Base-by-base conservation (phyloP, 2,329 filamentous ascomycete species). In the Orbilia oligospora region DNA sequence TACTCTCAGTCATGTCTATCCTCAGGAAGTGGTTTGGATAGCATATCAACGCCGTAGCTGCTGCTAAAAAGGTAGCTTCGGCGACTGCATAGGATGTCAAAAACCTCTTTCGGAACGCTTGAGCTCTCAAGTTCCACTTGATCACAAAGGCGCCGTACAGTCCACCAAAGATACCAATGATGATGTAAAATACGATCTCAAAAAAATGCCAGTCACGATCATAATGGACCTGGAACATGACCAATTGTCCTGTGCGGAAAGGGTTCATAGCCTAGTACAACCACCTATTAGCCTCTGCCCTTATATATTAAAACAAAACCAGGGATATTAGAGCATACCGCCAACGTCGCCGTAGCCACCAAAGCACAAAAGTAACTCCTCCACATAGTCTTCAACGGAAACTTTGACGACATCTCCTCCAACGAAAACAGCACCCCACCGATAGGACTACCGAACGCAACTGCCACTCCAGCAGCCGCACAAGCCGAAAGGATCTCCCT, bases 1-100 rank as follows among this genome's bases (percentile, higher is more conserved):
- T 98, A 86, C 94, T 97, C 86, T 98, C 95, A 0, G 96, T 97
- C 96, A 99, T 98, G 85, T 99, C 97, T 82, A 98, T 97, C 70
- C 93, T 89, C 71, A 99, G 84, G 81, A 99, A 98, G 84, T 92
- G 94, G 82, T 99, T 99, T 0, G 95, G 96, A 83, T 97, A 99
- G 84, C 95, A 97, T n/a, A 99, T 88, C 24, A 98, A 87, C 9
- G 94, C 96, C 3, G 96, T 99, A 6, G 90, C 88, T 0, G 91
- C 89, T 0, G 96, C 94, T 48, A 99, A 86, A 16, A 97, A 85
- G 0, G 93, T 94, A 0, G 94, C 92, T 84, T 99, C 96, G 2
- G 94, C 87, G 36, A 98, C 89, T 5, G 94, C 92, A 84, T 97
- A 96, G 80, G 92, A 89, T 1, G 90, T 87, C 3, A 99, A 88